Evolutionary conservation across 192 early-diverging fungal genomes (phyloP).

Genomic region (Dissophora globulifera): DNA sequence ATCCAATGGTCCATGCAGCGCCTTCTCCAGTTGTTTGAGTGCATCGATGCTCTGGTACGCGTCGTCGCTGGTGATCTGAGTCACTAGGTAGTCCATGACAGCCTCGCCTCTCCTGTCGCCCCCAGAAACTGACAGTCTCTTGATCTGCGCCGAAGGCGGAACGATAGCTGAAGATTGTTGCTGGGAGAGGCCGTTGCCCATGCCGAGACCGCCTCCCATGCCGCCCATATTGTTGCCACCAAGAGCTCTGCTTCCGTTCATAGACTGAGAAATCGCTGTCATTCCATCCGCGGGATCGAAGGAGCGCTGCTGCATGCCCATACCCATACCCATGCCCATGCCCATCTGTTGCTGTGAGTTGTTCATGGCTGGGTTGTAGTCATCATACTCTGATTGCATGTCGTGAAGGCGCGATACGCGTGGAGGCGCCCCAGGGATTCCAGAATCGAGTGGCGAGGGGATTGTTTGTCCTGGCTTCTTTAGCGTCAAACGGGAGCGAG

Average conservation of each 20-base stretch:
- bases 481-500: slow-evolving; percentile 43
- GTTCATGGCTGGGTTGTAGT: slow-evolving; percentile 4
- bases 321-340: slow-evolving; percentile 19
- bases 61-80: slow-evolving; percentile 75
- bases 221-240: slow-evolving; percentile 52
- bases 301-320: slow-evolving; percentile 29
- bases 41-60: slow-evolving; percentile 75
- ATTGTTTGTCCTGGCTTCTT: slow-evolving; percentile 48
- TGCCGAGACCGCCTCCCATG: slow-evolving; percentile 21
- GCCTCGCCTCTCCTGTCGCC: slow-evolving; percentile 54
- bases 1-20: slow-evolving; percentile 64
- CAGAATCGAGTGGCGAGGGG: slow-evolving; percentile 26
- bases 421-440: slow-evolving; percentile 16
- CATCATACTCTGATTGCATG: slow-evolving; percentile 28
- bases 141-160: slow-evolving; percentile 44
- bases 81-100: slow-evolving; percentile 73
- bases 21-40: slow-evolving; percentile 77
- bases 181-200: slow-evolving; percentile 12
- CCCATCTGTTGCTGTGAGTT: background rate
- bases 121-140: slow-evolving; percentile 40
- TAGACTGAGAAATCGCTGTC: slow-evolving; percentile 10
- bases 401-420: slow-evolving; percentile 46
- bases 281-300: slow-evolving; percentile 56
- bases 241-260: slow-evolving; percentile 24
- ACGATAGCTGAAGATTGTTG: slow-evolving; percentile 30